phyloP scores from a whole-genome alignment of 306 rosid genomes.

The Prunus davidiana region DNA sequence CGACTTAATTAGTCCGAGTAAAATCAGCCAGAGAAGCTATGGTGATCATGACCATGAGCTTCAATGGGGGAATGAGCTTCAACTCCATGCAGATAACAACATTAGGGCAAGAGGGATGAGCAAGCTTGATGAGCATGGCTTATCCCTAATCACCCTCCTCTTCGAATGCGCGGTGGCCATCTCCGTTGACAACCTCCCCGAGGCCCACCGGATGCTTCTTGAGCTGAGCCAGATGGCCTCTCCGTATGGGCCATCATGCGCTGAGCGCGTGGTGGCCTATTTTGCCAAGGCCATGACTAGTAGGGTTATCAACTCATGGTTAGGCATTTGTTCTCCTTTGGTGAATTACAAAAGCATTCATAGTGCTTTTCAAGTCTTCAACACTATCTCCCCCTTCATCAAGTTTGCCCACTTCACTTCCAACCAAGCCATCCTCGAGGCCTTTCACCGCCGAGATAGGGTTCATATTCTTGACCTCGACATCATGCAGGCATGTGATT shows the following conservation, averaged over 20 bases:
- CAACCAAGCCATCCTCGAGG: constrained; percentile 83
- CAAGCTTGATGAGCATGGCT: constrained; percentile 34
- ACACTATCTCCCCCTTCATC: constrained; percentile 72
- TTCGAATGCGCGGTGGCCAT: constrained; percentile 82
- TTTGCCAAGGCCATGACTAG: constrained; percentile 75
- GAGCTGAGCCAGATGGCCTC: constrained; percentile 72
- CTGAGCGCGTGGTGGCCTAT: constrained; percentile 75
- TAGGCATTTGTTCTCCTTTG: constrained; percentile 60
- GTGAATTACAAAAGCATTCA: constrained; percentile 50
- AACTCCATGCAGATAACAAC: constrained; percentile 32
- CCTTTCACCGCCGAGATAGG: constrained; percentile 42
- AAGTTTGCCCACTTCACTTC: constrained; percentile 87
- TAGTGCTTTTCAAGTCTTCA: constrained; percentile 65
- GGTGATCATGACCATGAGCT: constrained; percentile 19
- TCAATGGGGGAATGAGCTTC: constrained; percentile 28
- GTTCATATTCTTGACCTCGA: constrained; percentile 81
- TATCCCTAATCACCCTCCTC: constrained; percentile 58
- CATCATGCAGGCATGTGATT: constrained; percentile 52
- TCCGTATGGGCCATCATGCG: constrained; percentile 71
- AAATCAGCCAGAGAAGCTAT: constrained; percentile 20
- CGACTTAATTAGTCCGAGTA: constrained; percentile 31
- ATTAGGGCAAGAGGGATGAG: constrained; percentile 15
- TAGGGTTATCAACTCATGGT: constrained; percentile 67
- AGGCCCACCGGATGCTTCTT: constrained; percentile 64
- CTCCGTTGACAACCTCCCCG: constrained; percentile 66